These are phyloP conservation scores for Volvox reticuliferus DNA, from an alignment of 139 green algal genomes.

Conservation along the genomic window DNA sequence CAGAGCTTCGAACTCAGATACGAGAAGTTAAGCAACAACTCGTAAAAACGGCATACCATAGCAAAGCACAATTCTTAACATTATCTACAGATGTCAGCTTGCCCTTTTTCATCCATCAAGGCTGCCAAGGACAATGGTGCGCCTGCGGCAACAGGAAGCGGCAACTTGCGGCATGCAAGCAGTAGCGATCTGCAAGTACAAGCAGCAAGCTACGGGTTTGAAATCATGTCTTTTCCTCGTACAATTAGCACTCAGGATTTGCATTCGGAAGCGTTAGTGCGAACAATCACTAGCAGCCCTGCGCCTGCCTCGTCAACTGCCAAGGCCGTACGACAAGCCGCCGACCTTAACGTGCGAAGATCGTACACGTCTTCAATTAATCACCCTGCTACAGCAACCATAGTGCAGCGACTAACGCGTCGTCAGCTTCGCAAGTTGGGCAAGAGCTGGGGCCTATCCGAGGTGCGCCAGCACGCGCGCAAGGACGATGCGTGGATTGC, in stretches of 20 bases:
- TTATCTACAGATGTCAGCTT: neutral
- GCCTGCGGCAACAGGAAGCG: neutral
- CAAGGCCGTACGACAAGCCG: no score
- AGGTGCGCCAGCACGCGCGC: constrained; percentile 45
- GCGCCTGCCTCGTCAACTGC: neutral
- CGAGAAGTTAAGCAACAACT: no score
- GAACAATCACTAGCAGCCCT: neutral
- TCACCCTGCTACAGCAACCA: neutral
- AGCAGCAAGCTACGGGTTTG: neutral
- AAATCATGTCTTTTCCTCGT: neutral
- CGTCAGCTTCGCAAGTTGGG: constrained; percentile 24
- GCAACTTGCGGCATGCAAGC: neutral
- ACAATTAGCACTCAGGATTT: neutral
- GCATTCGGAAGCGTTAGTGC: neutral
- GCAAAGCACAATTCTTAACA: no score
- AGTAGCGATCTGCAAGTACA: neutral
- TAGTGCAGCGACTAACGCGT: neutral
- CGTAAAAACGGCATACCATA: no score
- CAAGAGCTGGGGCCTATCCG: neutral
- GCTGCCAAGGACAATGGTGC: neutral
- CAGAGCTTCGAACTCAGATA: no score
- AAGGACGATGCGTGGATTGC: constrained; percentile 57
- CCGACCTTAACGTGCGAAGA: no score
- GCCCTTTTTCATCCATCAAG: neutral
- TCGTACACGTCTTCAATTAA: no score